phyloP scores from a whole-genome alignment of 495 filamentous ascomycete genomes.

The Gamarada debralockiae region DNA sequence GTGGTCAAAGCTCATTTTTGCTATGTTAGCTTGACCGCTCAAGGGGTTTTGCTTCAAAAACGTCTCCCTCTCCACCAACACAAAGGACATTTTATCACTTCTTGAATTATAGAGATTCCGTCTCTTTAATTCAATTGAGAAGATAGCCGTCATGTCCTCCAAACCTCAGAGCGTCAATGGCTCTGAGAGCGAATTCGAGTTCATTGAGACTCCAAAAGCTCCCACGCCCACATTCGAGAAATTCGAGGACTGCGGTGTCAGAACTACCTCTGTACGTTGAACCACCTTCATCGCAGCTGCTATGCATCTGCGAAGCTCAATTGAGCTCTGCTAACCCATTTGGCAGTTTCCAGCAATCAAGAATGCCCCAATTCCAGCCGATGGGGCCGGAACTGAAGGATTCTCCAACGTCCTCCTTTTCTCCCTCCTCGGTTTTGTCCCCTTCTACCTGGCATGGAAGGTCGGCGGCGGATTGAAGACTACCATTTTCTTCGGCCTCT shows the following conservation, averaged over 20 bases:
- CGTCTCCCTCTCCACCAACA: not conserved
- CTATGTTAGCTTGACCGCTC: no score
- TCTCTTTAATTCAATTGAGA: conserved; percentile 11
- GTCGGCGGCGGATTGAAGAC: conserved; percentile 71
- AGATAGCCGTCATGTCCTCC: conserved; percentile 22
- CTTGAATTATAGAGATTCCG: conserved; percentile 9
- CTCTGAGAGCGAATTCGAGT: conserved; percentile 60
- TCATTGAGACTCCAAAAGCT: conserved; percentile 71
- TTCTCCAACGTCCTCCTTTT: conserved; percentile 67
- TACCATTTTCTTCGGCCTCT: conserved; percentile 61
- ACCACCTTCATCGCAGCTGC: not conserved
- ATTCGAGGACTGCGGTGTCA: conserved; percentile 67
- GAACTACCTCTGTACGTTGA: conserved; percentile 62
- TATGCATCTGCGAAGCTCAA: conserved; percentile 1
- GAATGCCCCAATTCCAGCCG: conserved; percentile 78
- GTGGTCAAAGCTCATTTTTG: no score
- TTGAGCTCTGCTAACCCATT: conserved; percentile 27
- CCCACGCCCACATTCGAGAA: conserved; percentile 51
- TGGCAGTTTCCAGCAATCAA: conserved; percentile 69
- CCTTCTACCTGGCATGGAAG: conserved; percentile 63
- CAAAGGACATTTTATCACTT: not conserved
- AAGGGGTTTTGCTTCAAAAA: no score
- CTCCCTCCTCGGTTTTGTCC: conserved; percentile 53
- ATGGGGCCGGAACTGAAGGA: conserved; percentile 61
- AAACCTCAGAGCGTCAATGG: conserved; percentile 25